Evolutionary conservation across 1,284 basidiomycete genomes (phyloP).

Genomic region (Rhodotorula glutinis): DNA sequence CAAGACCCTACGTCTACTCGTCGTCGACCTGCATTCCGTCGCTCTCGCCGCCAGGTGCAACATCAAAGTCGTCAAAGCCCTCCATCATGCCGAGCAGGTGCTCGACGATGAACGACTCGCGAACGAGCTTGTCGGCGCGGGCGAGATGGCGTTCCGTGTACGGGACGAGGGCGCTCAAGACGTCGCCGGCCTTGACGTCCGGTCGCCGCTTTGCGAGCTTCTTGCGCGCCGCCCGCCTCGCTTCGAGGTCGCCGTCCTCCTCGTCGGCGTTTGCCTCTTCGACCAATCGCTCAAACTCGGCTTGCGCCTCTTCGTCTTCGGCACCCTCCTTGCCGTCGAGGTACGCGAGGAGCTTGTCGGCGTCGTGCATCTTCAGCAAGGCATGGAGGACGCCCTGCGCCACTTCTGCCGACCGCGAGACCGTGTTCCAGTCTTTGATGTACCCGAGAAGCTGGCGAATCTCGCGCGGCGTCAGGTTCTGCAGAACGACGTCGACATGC

Average conservation of each 20-base stretch:
- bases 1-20: no score
- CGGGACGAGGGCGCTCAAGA: conserved; percentile 80
- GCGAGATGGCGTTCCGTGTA: conserved; percentile 90
- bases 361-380: conserved; percentile 55
- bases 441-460: conserved; percentile 78
- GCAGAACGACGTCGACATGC: conserved; percentile 77
- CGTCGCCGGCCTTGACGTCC: conserved; percentile 52
- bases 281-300: conserved; percentile 37
- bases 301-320: conserved; percentile 5
- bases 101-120: conserved; percentile 91
- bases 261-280: conserved; percentile 8
- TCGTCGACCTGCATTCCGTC: conserved; percentile 18
- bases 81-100: conserved; percentile 76
- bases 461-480: conserved; percentile 66
- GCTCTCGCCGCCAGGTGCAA: not conserved
- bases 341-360: conserved; percentile 30
- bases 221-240: conserved; percentile 7
- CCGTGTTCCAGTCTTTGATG: conserved; percentile 90
- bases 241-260: conserved; percentile 28
- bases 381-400: conserved; percentile 84
- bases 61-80: conserved; percentile 36
- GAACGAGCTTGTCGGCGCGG: conserved; percentile 76
- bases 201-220: conserved; percentile 17
- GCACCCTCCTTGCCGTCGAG: conserved; percentile 45
- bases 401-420: conserved; percentile 74